Evolutionary conservation across 306 rosid species (phyloP).

Genomic region (Potentilla sterilis): DNA sequence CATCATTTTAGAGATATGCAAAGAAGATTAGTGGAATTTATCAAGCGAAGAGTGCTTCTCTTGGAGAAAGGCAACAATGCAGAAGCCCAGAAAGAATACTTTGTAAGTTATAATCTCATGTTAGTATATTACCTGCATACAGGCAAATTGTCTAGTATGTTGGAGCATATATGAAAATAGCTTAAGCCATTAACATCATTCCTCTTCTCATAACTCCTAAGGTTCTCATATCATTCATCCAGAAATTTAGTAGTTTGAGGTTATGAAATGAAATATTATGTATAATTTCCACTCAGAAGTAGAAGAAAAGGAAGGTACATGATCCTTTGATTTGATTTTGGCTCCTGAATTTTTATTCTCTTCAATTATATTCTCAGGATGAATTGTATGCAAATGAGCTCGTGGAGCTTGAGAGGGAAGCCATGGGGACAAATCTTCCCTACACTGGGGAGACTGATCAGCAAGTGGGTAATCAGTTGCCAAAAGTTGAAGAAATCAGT

Average conservation of each 20-base stretch:
- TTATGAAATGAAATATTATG: not conserved
- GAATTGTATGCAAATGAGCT: slow-evolving; percentile 53
- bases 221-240: no score
- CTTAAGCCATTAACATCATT: not conserved
- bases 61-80: slow-evolving; percentile 93
- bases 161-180: not conserved
- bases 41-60: slow-evolving; percentile 94
- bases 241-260: not conserved
- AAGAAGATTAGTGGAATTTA: slow-evolving; percentile 88
- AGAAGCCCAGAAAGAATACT: slow-evolving; percentile 84
- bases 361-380: slow-evolving; percentile 49
- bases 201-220: not conserved
- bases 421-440: slow-evolving; percentile 42
- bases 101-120: slow-evolving; percentile 48
- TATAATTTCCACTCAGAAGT: not conserved
- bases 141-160: not conserved
- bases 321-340: slow-evolving; percentile 29
- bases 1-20: slow-evolving; percentile 93
- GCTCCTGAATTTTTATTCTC: slow-evolving; percentile 19
- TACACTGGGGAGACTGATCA: slow-evolving; percentile 44
- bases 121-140: not conserved
- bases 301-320: not conserved
- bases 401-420: slow-evolving; percentile 50
- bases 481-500: slow-evolving; percentile 64
- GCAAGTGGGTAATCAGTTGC: slow-evolving; percentile 57